Percentiles rank a stretch among this genome's conserved stretches.
Conservation (phyloP, 352 stramenopile genomes). For the Globisporangium spiculum region DNA sequence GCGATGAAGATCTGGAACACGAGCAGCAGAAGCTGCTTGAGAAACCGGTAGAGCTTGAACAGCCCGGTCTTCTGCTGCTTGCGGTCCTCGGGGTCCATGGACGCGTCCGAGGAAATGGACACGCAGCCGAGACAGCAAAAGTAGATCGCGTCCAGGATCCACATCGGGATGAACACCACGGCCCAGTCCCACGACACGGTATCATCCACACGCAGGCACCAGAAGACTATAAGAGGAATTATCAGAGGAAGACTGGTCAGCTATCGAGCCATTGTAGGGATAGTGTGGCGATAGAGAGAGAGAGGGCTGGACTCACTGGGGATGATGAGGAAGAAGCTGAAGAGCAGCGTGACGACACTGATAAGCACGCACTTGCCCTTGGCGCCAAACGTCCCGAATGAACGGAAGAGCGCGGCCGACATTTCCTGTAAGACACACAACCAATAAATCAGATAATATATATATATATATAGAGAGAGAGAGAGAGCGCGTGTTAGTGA, state of each 20-base stretch:
- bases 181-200: slow-evolving; percentile 77
- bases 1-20: slow-evolving; percentile 80
- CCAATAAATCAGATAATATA: neutral
- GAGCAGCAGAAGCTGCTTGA: slow-evolving; percentile 75
- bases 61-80: slow-evolving; percentile 41
- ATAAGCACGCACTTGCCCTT: slow-evolving; percentile 73
- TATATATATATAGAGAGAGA: no score
- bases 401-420: slow-evolving; percentile 64
- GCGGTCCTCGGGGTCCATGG: slow-evolving; percentile 61
- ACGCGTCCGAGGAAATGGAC: slow-evolving; percentile 39
- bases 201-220: slow-evolving; percentile 75
- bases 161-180: slow-evolving; percentile 78
- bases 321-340: slow-evolving; percentile 86
- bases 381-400: slow-evolving; percentile 65
- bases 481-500: neutral
- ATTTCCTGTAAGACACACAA: slow-evolving; percentile 30
- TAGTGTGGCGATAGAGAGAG: neutral
- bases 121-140: slow-evolving; percentile 77
- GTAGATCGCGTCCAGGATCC: slow-evolving; percentile 70
- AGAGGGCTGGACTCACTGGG: slow-evolving; percentile 42
- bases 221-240: slow-evolving; percentile 56
- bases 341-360: slow-evolving; percentile 62
- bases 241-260: no score
- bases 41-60: slow-evolving; percentile 77
- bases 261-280: neutral